Evolutionary conservation across 352 stramenopile species (phyloP).

Genomic region (Phytophthora sansomeana): DNA sequence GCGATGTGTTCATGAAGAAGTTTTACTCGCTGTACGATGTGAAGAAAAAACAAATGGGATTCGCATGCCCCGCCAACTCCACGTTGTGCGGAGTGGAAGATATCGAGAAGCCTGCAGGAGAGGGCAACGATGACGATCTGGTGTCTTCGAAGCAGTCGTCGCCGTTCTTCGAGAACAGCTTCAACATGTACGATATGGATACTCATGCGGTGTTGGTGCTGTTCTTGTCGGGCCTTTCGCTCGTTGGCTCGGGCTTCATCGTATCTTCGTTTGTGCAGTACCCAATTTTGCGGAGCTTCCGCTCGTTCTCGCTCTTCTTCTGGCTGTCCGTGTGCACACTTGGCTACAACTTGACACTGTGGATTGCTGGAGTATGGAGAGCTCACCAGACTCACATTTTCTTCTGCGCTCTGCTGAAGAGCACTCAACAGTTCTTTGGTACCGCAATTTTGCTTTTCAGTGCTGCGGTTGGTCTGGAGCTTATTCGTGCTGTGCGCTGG

Average conservation of each 20-base stretch:
- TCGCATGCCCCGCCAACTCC: conserved; percentile 71
- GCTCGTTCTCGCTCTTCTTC: conserved; percentile 68
- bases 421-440: conserved; percentile 73
- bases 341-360: conserved; percentile 68
- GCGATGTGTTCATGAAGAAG: conserved; percentile 96
- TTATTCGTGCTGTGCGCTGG: conserved; percentile 67
- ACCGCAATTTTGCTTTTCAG: conserved; percentile 70
- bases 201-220: conserved; percentile 77
- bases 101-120: conserved; percentile 5
- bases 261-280: conserved; percentile 75
- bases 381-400: conserved; percentile 42
- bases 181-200: conserved; percentile 81
- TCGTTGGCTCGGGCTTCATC: conserved; percentile 74
- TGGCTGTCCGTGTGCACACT: conserved; percentile 69
- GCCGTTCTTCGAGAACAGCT: conserved; percentile 66
- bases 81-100: conserved; percentile 57
- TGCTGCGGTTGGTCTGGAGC: conserved; percentile 62
- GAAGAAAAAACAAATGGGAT: conserved; percentile 83
- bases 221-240: conserved; percentile 74
- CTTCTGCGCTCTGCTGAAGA: conserved; percentile 64
- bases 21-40: conserved; percentile 96
- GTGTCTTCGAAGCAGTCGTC: conserved; percentile 26
- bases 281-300: conserved; percentile 57
- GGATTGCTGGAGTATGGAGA: conserved; percentile 59
- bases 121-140: conserved; percentile 26